A percentile compares a stretch with the other conserved stretches of the same genome.
These are phyloP conservation scores for Fusarium cicatricum DNA, from an alignment of 2,329 filamentous ascomycete species.

Conservation along the genomic window DNA sequence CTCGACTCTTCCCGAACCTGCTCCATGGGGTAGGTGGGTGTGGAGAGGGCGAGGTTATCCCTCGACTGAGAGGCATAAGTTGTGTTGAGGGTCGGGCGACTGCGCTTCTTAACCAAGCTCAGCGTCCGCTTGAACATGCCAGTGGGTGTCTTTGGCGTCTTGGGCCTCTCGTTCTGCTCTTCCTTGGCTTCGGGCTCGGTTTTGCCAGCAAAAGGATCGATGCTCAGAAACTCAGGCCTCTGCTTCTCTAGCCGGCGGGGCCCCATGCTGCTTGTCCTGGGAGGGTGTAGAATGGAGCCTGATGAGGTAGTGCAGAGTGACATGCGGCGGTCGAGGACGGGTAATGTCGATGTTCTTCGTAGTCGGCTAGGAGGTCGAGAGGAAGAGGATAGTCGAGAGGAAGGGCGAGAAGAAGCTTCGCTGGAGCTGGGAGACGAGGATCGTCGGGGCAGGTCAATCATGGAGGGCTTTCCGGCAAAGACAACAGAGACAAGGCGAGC, in stretches of 20 bases:
- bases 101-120: conserved; percentile 63
- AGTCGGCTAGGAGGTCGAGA: conserved; percentile 37
- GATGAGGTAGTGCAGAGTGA: conserved; percentile 48
- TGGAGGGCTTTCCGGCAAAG: conserved; percentile 66
- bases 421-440: conserved; percentile 54
- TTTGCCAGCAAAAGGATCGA: conserved; percentile 61
- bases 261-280: conserved; percentile 55
- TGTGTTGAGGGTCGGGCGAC: conserved; percentile 56
- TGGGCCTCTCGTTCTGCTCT: conserved; percentile 44
- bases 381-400: conserved; percentile 19
- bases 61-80: conserved; percentile 46
- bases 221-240: conserved; percentile 59
- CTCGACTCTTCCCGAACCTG: conserved; percentile 46
- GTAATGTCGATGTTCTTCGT: conserved; percentile 45
- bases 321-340: conserved; percentile 45
- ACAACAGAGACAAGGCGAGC: conserved; percentile 67
- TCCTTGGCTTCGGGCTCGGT: conserved; percentile 41
- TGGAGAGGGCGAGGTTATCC: conserved; percentile 44
- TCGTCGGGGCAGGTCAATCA: conserved; percentile 60
- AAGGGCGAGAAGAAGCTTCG: conserved; percentile 41
- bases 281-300: conserved; percentile 46
- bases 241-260: conserved; percentile 47
- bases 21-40: conserved; percentile 44
- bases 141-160: conserved; percentile 53
- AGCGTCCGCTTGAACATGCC: conserved; percentile 62